Conservation (phyloP, 495 filamentous ascomycete species). For the Podospora fimiseda region DNA sequence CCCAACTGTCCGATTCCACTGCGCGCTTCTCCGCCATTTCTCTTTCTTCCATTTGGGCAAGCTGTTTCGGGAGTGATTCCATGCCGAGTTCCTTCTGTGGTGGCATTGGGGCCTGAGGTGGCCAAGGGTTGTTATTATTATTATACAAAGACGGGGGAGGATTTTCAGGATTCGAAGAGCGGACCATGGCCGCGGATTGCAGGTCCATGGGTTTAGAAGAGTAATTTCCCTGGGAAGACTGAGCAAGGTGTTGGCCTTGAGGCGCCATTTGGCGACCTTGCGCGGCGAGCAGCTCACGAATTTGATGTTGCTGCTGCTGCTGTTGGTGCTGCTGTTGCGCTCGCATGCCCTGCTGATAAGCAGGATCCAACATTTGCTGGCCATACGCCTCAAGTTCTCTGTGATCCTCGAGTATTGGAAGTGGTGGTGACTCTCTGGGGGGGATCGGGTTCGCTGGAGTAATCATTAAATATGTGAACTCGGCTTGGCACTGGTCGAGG, state of each 20-base stretch:
- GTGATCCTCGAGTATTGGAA: constrained; percentile 44
- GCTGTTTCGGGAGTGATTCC: constrained; percentile 28
- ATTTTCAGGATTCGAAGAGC: constrained; percentile 26
- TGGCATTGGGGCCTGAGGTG: constrained; percentile 27
- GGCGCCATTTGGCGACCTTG: constrained; percentile 38
- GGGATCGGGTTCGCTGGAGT: constrained; percentile 57
- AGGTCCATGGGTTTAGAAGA: constrained; percentile 33
- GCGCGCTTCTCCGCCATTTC: constrained; percentile 25
- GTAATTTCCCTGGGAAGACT: too few relatives aligned
- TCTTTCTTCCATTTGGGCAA: constrained; percentile 32
- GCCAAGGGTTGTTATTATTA: constrained; percentile 39
- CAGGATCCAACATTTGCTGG: constrained; percentile 28
- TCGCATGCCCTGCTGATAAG: constrained; percentile 15
- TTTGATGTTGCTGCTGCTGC: constrained; percentile 15
- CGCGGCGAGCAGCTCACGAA: constrained; percentile 29
- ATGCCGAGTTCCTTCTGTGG: constrained; percentile 50
- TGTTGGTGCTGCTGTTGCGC: constrained; percentile 20
- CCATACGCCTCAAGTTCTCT: constrained; percentile 41
- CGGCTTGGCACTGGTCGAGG: constrained; percentile 55
- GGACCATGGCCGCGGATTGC: constrained; percentile 39
- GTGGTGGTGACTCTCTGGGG: constrained; percentile 47
- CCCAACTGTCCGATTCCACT: constrained; percentile 72
- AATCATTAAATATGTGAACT: constrained; percentile 60
- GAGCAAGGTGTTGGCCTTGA: constrained; percentile 50
- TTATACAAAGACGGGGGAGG: constrained; percentile 21